Base-by-base conservation (phyloP, 306 rosid genomes). In the Sophora flavescens region DNA sequence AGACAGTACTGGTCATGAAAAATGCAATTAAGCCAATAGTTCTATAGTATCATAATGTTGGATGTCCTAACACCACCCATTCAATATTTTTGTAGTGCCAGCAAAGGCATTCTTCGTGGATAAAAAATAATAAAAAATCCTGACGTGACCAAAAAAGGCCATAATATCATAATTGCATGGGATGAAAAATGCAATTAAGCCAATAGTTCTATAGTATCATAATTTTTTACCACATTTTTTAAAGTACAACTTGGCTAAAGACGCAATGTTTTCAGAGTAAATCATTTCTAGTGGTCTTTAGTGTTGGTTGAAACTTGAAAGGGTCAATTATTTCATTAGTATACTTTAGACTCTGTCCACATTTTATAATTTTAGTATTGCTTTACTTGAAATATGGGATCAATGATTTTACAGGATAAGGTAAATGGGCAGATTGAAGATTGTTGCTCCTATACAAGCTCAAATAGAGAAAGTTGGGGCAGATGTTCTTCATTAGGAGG, bases 381-480 rank as follows among this genome's bases (percentile, higher is more conserved):
- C 64, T 58, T 45, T 30, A 61, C 53, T 67, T 63, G 80, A 84
- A 78, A 63, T 80, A 36, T 63, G 71, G 50, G 61, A 77, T 56
- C 28, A 9, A 48, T 75, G 81, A 38, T 80, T 82, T 83, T 85
- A 71, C 87, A 95, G 98, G 97, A 88, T 45, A 87, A 85, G 84
- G 75, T 83, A 52, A 87, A 84, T 80, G 84, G 78, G 16, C 91
- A 83, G 76, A 88, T 82, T 71, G 99, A 90, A 84, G 99, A 95
- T 72, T 92, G 97, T 82, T 89, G 91, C 81, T 95, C 99, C 17
- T 90, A 85, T 51, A 95, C 99, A 60, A 95, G 97, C 89, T 92
- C 99, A 36, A 92, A 90, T 76, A 90, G 99, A 80, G 97, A 92
- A 87, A 95, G 99, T 77, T 95, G 99, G 98, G 98, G 98, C 80